These are phyloP conservation scores for Ustilago loliicola DNA, from an alignment of 1,284 basidiomycete genomes.

Conservation along the genomic window DNA sequence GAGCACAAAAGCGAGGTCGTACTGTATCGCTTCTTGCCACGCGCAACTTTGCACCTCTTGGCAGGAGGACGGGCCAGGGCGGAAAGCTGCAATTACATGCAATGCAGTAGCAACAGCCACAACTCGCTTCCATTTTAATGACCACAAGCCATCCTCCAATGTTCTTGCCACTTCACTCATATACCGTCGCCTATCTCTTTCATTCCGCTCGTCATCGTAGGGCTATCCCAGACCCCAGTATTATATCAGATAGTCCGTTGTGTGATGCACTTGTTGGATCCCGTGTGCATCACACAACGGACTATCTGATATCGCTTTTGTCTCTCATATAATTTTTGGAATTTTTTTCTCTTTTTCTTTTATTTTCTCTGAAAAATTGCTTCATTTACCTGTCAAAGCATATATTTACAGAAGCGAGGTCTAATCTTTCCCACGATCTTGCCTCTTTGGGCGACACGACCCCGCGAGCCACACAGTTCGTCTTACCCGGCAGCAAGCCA, in stretches of 20 bases:
- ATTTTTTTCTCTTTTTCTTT: no score
- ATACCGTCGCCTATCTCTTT: no score
- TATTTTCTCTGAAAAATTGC: background rate
- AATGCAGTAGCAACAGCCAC: background rate
- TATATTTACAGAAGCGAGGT: background rate
- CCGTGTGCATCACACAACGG: no score
- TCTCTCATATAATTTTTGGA: no score
- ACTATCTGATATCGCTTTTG: no score
- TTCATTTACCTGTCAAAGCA: background rate
- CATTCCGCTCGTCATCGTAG: no score
- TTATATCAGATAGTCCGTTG: no score
- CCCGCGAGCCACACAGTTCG: background rate
- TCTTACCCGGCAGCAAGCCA: background rate
- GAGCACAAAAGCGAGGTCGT: background rate
- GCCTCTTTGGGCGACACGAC: background rate
- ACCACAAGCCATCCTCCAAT: background rate
- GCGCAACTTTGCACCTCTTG: background rate
- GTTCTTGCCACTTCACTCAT: background rate
- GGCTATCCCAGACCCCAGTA: no score
- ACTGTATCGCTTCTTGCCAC: background rate
- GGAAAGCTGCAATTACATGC: background rate
- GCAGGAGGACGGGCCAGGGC: background rate
- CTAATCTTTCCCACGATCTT: conserved; percentile 9
- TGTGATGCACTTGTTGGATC: no score
- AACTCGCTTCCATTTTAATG: background rate